Conservation (phyloP, 495 filamentous ascomycete species). For the Trichoderma gamsii region DNA sequence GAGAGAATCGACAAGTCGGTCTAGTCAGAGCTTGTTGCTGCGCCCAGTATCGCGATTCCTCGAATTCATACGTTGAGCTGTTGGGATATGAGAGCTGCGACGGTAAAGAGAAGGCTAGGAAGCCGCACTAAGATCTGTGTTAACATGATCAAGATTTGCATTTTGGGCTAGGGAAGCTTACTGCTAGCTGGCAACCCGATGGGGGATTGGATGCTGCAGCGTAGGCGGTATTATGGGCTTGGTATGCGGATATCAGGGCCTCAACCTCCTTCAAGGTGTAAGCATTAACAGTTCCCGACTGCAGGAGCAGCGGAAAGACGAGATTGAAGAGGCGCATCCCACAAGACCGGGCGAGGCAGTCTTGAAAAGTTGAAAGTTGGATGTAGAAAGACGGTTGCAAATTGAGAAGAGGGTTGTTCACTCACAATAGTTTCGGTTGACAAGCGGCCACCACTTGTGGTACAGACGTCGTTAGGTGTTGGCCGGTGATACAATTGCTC, state of each 20-base stretch:
- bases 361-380: not conserved
- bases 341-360: not conserved
- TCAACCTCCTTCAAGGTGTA: not conserved
- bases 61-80: conserved; percentile 11
- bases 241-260: not conserved
- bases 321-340: not conserved
- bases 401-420: too few relatives aligned
- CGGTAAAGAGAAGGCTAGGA: not conserved
- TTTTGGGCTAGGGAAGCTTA: not conserved
- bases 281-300: not conserved
- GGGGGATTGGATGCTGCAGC: not conserved
- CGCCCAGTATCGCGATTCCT: conserved; percentile 44
- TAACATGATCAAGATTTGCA: not conserved
- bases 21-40: conserved; percentile 28
- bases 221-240: conserved; percentile 11
- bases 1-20: conserved; percentile 41
- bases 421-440: too few relatives aligned
- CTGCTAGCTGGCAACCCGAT: conserved; percentile 15
- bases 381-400: not conserved
- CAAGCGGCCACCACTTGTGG: too few relatives aligned
- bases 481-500: too few relatives aligned
- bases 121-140: not conserved
- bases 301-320: not conserved
- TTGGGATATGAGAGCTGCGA: not conserved
- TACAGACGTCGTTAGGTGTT: too few relatives aligned